These are phyloP conservation scores for Bruguiera gymnorhiza DNA, from an alignment of 345 rosid species.

Conservation along the genomic window DNA sequence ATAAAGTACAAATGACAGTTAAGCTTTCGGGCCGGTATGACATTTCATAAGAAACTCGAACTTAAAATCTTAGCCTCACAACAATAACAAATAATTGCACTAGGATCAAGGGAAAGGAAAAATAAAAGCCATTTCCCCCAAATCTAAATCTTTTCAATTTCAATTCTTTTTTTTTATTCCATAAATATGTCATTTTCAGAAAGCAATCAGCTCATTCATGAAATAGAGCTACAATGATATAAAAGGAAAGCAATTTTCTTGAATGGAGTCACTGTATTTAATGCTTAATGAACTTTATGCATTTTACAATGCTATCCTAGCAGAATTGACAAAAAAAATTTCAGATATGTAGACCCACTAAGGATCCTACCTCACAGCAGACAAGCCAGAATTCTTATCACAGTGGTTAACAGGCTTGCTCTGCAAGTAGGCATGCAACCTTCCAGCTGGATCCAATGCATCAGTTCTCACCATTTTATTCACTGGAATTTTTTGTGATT, in stretches of 20 bases:
- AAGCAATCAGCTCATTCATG: neutral
- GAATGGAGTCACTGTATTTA: neutral
- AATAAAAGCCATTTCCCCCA: too few relatives aligned
- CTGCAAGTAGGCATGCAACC: slow-evolving; percentile 75
- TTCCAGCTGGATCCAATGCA: slow-evolving; percentile 84
- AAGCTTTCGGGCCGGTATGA: too few relatives aligned
- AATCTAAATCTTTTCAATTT: too few relatives aligned
- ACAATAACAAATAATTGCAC: too few relatives aligned
- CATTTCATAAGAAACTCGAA: too few relatives aligned
- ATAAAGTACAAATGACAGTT: too few relatives aligned
- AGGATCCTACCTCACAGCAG: slow-evolving; percentile 59
- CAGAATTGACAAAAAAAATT: neutral
- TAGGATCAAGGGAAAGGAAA: too few relatives aligned
- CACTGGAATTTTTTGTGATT: slow-evolving; percentile 67
- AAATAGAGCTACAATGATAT: neutral
- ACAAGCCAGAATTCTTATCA: slow-evolving; percentile 49
- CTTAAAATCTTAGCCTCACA: too few relatives aligned
- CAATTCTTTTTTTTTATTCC: too few relatives aligned
- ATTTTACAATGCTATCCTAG: neutral
- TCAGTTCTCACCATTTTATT: slow-evolving; percentile 88
- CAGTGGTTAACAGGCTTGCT: slow-evolving; percentile 40
- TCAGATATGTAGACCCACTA: slow-evolving; percentile 1
- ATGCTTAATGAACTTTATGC: neutral
- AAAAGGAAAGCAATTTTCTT: neutral
- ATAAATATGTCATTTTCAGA: too few relatives aligned